A percentile compares a stretch with the other conserved stretches of the same genome.
phyloP scores from a whole-genome alignment of 2,329 filamentous ascomycete genomes.

The Diaporthe capsici region DNA sequence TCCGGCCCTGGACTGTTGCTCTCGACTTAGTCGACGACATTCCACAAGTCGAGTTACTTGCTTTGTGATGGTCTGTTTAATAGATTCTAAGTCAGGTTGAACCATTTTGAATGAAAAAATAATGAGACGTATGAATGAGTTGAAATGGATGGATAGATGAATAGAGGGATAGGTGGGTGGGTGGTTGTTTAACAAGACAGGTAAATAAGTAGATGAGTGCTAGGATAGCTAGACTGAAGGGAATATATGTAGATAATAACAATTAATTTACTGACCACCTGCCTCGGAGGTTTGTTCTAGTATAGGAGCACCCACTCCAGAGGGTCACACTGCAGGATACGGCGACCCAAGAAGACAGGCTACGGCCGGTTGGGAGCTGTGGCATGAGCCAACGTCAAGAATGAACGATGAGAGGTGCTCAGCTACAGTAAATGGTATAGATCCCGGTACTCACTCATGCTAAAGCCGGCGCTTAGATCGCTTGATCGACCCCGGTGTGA shows the following conservation, averaged over 20 bases:
- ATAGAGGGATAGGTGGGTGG: background rate
- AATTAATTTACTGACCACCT: no score
- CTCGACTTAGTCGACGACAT: background rate
- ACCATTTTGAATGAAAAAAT: background rate
- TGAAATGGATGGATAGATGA: no score
- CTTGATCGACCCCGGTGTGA: background rate
- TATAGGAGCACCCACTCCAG: no score
- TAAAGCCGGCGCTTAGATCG: background rate
- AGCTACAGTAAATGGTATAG: background rate
- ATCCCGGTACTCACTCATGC: background rate
- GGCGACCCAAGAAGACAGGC: no score
- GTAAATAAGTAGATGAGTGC: background rate
- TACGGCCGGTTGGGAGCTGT: background rate
- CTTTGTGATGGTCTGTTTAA: background rate
- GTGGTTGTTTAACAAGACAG: background rate
- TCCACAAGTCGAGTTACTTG: background rate
- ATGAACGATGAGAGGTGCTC: background rate
- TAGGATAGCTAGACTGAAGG: no score
- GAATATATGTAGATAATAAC: no score
- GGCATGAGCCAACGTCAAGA: background rate
- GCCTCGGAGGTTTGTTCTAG: no score
- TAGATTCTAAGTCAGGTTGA: background rate
- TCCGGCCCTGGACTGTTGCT: background rate
- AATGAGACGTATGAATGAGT: no score
- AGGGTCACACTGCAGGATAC: no score